Evolutionary conservation across 495 filamentous ascomycete genomes (phyloP), one percentile per base, ranked within the genome.

Genomic region (Endocarpon pusillum): DNA sequence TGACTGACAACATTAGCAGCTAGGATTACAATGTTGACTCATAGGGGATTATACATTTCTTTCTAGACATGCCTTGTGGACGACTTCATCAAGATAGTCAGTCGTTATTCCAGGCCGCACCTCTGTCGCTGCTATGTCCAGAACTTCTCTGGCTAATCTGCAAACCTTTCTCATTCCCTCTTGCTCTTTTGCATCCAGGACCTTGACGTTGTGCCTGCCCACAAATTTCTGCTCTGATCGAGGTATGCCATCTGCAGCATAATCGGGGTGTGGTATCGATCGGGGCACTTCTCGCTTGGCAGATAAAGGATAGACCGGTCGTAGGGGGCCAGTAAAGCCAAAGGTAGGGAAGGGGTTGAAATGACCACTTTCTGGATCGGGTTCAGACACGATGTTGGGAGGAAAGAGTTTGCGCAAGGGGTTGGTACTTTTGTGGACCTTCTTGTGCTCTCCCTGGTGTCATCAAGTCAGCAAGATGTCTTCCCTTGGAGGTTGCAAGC

Each of bases 131-230:
- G 87, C 80, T 44, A 91, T 77, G 61, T 99, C 89, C 38, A 99
- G 55, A 1, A 99, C 89, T 52, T 99, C 89, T 52, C 89, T 64
- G 4, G 81, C 81, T 33, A 96, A 47, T 30, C 73, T 69, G 53
- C 89, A 96, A 5, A 94, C 91, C 44, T 81, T 92, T 42, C 91
- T 72, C 89, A 99, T 96, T 12, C 66, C 84, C 38, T 78, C 71
- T 45, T 84, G 80, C 36, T 77, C 73, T 54, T 81, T 68, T 34
- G 75, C 70, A 41, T 83, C 76, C 35, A 96, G 55, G 31, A 92
- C 75, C 28, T 70, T 71, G 47, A 94, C 77, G 52, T 84, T 94
- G 43, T 80, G 78, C 34, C 66, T 57, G 26, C 69, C 63, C 28
- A 69, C 64, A 17, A 79, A 69, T n/a, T 71, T 68, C 43, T 75